Evolutionary conservation across 2,329 filamentous ascomycete genomes (phyloP).

Genomic region (Aspergillus caelatus): DNA sequence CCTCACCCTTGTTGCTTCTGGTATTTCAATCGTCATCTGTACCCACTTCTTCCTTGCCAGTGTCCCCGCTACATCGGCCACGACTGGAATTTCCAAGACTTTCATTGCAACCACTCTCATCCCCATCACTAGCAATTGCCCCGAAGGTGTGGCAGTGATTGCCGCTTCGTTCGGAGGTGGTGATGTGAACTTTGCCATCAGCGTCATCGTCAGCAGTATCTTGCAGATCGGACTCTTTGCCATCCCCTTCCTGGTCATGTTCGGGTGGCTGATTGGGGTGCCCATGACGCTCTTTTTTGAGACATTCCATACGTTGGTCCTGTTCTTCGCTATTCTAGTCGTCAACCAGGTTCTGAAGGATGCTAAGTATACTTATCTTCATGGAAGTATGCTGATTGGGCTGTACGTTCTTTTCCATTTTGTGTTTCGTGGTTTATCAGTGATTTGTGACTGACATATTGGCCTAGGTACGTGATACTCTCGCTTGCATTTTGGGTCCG

Average conservation of each 20-base stretch:
- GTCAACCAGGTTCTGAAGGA: constrained; percentile 70
- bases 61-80: constrained; percentile 66
- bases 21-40: constrained; percentile 66
- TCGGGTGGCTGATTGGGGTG: constrained; percentile 70
- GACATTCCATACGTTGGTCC: constrained; percentile 71
- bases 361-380: constrained; percentile 75
- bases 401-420: constrained; percentile 34
- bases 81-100: constrained; percentile 67
- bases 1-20: constrained; percentile 32
- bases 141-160: constrained; percentile 73
- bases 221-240: constrained; percentile 76
- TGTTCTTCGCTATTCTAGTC: constrained; percentile 69
- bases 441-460: not conserved
- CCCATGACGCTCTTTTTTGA: constrained; percentile 75
- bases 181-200: constrained; percentile 63
- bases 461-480: constrained; percentile 14
- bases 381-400: constrained; percentile 67
- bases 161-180: constrained; percentile 68
- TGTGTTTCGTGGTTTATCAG: not conserved
- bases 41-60: constrained; percentile 71
- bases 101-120: constrained; percentile 74
- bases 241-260: constrained; percentile 70
- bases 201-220: constrained; percentile 73
- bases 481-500: constrained; percentile 16
- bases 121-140: constrained; percentile 73